Evolutionary conservation across 2,329 filamentous ascomycete species (phyloP).

Genomic region (Endoconidiophora laricicola): DNA sequence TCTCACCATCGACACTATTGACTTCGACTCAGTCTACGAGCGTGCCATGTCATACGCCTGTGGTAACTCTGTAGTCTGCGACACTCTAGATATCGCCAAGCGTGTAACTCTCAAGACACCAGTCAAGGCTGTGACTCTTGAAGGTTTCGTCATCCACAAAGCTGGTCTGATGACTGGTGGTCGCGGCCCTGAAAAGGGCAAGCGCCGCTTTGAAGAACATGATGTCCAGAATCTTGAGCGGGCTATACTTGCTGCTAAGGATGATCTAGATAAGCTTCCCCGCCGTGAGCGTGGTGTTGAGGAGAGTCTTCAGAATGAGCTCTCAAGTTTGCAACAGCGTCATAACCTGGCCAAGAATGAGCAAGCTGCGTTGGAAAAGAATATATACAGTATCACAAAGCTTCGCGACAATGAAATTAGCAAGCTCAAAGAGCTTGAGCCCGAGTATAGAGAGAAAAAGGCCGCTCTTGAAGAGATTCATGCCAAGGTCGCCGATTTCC

Average conservation of each 20-base stretch:
- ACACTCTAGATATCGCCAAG: conserved; percentile 72
- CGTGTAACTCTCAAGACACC: conserved; percentile 70
- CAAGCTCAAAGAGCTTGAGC: conserved; percentile 59
- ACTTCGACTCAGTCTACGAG: conserved; percentile 76
- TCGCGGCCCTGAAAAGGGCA: conserved; percentile 59
- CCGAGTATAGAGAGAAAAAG: conserved; percentile 60
- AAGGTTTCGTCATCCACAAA: conserved; percentile 95
- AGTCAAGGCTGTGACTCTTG: conserved; percentile 85
- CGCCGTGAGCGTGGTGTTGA: conserved; percentile 65
- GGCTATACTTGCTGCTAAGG: conserved; percentile 56
- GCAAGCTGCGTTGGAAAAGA: conserved; percentile 60
- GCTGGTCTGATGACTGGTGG: conserved; percentile 94
- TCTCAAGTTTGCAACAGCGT: conserved; percentile 64
- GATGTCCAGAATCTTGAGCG: conserved; percentile 75
- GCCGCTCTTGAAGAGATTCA: conserved; percentile 45
- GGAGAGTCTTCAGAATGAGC: conserved; percentile 62
- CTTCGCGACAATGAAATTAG: conserved; percentile 58
- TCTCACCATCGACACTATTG: conserved; percentile 87
- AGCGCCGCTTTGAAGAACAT: conserved; percentile 74
- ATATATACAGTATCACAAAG: conserved; percentile 67
- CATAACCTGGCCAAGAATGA: conserved; percentile 59
- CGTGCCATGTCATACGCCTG: conserved; percentile 91
- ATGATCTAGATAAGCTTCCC: conserved; percentile 65
- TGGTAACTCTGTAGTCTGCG: conserved; percentile 86
- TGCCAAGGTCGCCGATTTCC: conserved; percentile 34